A percentile compares a stretch with the other conserved stretches of the same genome.
These are phyloP conservation scores for Pichia nakasei DNA, from an alignment of 805 yeast genomes.

Conservation along the genomic window DNA sequence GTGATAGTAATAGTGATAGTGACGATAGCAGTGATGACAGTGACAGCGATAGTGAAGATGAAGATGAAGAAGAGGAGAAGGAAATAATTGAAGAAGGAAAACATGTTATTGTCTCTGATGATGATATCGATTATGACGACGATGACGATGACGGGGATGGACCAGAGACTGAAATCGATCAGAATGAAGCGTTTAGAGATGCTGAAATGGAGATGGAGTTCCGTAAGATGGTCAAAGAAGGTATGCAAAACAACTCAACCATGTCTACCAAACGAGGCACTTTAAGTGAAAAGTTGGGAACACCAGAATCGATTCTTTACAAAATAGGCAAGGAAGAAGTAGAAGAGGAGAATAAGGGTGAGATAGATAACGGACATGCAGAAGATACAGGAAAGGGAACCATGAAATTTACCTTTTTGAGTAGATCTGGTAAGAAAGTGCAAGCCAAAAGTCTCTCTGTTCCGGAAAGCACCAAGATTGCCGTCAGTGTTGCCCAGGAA, in stretches of 20 bases:
- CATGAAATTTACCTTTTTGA: slow-evolving; percentile 40
- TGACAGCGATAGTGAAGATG: slow-evolving; percentile 13
- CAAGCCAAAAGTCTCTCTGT: slow-evolving; percentile 37
- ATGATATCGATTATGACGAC: slow-evolving; percentile 25
- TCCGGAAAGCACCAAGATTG: slow-evolving; percentile 48
- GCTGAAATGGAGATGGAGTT: slow-evolving; percentile 45
- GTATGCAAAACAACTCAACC: slow-evolving; percentile 27
- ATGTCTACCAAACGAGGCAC: not conserved
- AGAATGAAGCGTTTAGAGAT: slow-evolving; percentile 20
- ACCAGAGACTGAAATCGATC: slow-evolving; percentile 21
- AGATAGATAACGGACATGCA: not conserved
- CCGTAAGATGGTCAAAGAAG: slow-evolving; percentile 28
- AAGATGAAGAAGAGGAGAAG: slow-evolving; percentile 15
- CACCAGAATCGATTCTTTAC: slow-evolving; percentile 24
- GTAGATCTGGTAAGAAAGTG: slow-evolving; percentile 43
- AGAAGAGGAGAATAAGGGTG: too few species aligned
- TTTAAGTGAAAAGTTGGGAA: slow-evolving; percentile 21
- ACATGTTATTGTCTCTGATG: slow-evolving; percentile 18
- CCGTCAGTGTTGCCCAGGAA: slow-evolving; percentile 41
- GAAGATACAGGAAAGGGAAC: not conserved
- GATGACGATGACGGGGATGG: slow-evolving; percentile 14
- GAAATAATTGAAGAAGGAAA: slow-evolving; percentile 9
- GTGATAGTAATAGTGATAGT: slow-evolving; percentile 25
- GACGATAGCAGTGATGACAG: slow-evolving; percentile 23
- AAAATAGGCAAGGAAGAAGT: slow-evolving; percentile 18